Conservation (phyloP, 108 stramenopile genomes). For the Chaetoceros tenuissimus region DNA sequence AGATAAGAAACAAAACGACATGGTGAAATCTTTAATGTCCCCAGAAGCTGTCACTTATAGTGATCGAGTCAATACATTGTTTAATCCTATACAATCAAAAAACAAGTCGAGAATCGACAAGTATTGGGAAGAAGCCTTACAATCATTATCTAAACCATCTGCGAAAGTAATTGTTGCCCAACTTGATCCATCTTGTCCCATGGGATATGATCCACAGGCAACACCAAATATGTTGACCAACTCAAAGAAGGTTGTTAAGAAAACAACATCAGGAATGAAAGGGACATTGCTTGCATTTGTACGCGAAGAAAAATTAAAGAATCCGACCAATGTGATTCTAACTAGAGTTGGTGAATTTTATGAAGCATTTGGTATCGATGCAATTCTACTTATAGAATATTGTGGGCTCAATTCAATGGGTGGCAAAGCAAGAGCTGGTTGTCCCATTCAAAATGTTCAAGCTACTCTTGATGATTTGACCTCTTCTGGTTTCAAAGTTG, state of each 20-base stretch:
- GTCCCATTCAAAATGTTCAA: slow-evolving; percentile 86
- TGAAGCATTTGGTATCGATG: slow-evolving; percentile 94
- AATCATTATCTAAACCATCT: slow-evolving; percentile 44
- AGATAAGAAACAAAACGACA: neutral
- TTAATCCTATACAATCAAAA: neutral
- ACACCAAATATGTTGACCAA: slow-evolving; percentile 12
- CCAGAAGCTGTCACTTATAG: neutral
- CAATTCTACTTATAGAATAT: slow-evolving; percentile 87
- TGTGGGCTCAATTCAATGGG: slow-evolving; percentile 96
- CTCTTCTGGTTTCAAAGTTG: slow-evolving; percentile 74
- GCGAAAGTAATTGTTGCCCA: slow-evolving; percentile 53
- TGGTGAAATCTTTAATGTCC: neutral
- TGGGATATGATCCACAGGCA: slow-evolving; percentile 67
- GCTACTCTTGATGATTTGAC: slow-evolving; percentile 83
- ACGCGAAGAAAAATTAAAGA: slow-evolving; percentile 50
- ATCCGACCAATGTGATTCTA: slow-evolving; percentile 53
- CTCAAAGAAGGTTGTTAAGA: neutral
- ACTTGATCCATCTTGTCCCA: slow-evolving; percentile 58
- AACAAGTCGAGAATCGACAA: slow-evolving; percentile 23
- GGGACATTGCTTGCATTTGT: slow-evolving; percentile 57
- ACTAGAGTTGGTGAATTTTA: slow-evolving; percentile 95
- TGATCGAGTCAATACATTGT: neutral
- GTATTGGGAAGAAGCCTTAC: slow-evolving; percentile 60
- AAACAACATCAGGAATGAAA: slow-evolving; percentile 21
- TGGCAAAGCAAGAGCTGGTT: slow-evolving; percentile 84